Base-by-base conservation (phyloP, 805 yeast genomes). In the Candida mattraensis region DNA sequence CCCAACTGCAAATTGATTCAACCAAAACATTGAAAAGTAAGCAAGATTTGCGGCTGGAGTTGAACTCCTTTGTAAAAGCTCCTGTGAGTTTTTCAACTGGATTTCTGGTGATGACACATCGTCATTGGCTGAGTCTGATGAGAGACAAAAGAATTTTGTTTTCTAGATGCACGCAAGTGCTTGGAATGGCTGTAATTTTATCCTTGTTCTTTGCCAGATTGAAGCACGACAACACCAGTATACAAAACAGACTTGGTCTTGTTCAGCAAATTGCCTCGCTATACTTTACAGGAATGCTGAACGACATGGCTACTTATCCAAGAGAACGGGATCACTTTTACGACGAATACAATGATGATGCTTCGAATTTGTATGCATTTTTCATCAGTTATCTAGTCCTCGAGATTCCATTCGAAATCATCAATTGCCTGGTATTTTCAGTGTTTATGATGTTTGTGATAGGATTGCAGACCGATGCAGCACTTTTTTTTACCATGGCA, bases 201-300 rank as follows among this genome's bases (percentile, higher is more conserved):
- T 75, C 91, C 0, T 63, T 87, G 26, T 87, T 71, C 50, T 87
- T 79, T 64, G 67, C 86, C 1, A 83, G 85, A 7, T 50, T 80
- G 29, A 67, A 67, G 37, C 60, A 74, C 35, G 56, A 62, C 24
- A 53, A 53, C 24, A 64, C 65, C 17, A 81, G 91, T 21, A 70
- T 85, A 20, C 69, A 69, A 39, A 76, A 86, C 56, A 64, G 94
- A 45, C 59, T 87, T 12, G 95, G 95, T 3, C 61, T 87, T 31
- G 70, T 83, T 3, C 95, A 87, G 56, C 85, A 84, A 51, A 72
- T 81, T 3, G 64, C 82, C 15, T 78, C 87, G 19, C 56, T 87
- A 33, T 87, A 83, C 53, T 87, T 79, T 55, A 78, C 80, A 30
- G 96, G 96, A 1, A 75, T 87, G 72, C 69, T 87, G 37, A 84